These are phyloP conservation scores for Penicillium fimorum DNA, from an alignment of 495 filamentous ascomycete genomes.

Conservation along the genomic window DNA sequence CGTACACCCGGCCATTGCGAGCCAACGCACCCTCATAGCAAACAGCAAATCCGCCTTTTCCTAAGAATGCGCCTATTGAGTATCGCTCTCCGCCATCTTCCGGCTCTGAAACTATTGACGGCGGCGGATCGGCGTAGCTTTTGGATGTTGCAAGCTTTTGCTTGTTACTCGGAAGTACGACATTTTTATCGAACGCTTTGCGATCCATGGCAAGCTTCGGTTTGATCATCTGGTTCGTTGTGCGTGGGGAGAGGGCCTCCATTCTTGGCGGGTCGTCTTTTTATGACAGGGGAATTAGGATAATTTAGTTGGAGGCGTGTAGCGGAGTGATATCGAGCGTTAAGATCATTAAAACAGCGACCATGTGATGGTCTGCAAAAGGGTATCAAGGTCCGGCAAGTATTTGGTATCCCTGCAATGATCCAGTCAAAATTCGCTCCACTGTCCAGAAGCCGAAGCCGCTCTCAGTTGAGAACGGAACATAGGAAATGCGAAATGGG, in stretches of 20 bases:
- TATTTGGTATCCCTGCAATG: conserved; percentile 34
- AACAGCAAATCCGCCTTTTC: conserved; percentile 93
- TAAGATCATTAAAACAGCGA: conserved; percentile 22
- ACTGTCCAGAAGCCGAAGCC: conserved; percentile 22
- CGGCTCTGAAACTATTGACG: conserved; percentile 73
- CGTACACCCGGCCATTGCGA: conserved; percentile 64
- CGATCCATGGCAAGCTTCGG: conserved; percentile 42
- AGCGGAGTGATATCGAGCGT: conserved; percentile 24
- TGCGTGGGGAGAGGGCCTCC: conserved; percentile 71
- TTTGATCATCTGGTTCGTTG: conserved; percentile 59
- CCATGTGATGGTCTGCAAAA: conserved; percentile 11
- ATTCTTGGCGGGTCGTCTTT: conserved; percentile 36
- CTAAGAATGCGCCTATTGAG: conserved; percentile 76
- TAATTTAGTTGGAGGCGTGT: conserved; percentile 13
- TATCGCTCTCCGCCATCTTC: conserved; percentile 73
- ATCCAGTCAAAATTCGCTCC: conserved; percentile 21
- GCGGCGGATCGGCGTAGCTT: conserved; percentile 73
- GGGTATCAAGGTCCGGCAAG: conserved; percentile 29
- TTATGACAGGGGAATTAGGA: conserved; percentile 17
- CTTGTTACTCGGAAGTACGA: conserved; percentile 45
- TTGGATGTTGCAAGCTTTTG: conserved; percentile 44
- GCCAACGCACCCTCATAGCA: conserved; percentile 76
- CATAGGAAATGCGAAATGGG: conserved; percentile 2
- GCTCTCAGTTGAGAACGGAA: conserved; percentile 7
- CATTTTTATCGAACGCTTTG: conserved; percentile 55